Conservation (phyloP, 345 rosid species). For the Eutrema yunnanense region DNA sequence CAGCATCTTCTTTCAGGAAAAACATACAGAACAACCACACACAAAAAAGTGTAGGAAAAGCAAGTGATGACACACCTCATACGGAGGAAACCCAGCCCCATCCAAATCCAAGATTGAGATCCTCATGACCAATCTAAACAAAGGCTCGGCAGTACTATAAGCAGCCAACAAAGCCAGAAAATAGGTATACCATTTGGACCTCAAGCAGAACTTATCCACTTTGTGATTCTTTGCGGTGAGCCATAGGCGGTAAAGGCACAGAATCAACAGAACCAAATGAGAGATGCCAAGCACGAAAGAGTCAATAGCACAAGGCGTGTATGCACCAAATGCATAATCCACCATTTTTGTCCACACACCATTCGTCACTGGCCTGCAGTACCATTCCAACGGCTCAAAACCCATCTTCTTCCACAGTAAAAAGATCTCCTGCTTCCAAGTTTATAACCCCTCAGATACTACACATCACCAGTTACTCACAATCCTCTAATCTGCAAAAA, state of each 20-base stretch:
- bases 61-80: constrained; percentile 50
- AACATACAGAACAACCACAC: neutral
- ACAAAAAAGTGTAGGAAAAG: neutral
- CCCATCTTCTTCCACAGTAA: constrained; percentile 40
- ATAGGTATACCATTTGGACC: constrained; percentile 68
- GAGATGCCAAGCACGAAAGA: constrained; percentile 61
- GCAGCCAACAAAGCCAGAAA: constrained; percentile 65
- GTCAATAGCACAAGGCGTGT: constrained; percentile 91
- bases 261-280: constrained; percentile 57
- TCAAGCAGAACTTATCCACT: constrained; percentile 59
- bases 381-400: constrained; percentile 69
- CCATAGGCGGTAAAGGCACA: constrained; percentile 80
- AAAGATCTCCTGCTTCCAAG: neutral
- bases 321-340: constrained; percentile 88
- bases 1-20: neutral
- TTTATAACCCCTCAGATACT: neutral
- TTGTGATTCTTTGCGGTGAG: constrained; percentile 57
- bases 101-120: constrained; percentile 73
- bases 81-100: constrained; percentile 77
- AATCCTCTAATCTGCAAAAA: constrained; percentile 1
- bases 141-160: constrained; percentile 68
- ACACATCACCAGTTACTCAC: constrained; percentile 13
- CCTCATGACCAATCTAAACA: constrained; percentile 87
- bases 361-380: constrained; percentile 63
- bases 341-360: constrained; percentile 77